Evolutionary conservation across 129 eudicot genomes (phyloP).

Genomic region (Erigeron canadensis): DNA sequence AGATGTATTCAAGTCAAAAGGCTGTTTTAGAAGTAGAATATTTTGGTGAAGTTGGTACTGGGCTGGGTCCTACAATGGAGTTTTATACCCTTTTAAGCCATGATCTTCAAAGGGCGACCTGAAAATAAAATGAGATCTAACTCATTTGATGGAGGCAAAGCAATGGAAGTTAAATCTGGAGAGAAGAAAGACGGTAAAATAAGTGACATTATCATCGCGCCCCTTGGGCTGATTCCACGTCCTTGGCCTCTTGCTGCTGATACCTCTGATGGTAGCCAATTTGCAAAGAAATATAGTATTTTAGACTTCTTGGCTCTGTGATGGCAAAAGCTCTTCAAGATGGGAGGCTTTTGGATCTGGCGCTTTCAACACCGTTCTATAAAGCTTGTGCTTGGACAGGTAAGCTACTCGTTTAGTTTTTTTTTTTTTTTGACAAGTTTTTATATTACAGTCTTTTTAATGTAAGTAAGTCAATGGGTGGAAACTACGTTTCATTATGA

Average conservation of each 20-base stretch:
- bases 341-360: slow-evolving; percentile 87
- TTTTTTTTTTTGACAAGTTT: too few relatives aligned
- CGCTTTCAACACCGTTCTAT: slow-evolving; percentile 69
- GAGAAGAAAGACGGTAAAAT: slow-evolving; percentile 30
- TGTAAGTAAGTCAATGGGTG: neutral
- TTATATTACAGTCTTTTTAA: neutral
- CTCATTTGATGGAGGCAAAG: slow-evolving; percentile 10
- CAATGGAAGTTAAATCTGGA: neutral
- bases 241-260: slow-evolving; percentile 64
- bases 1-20: slow-evolving; percentile 85
- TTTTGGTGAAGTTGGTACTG: slow-evolving; percentile 89
- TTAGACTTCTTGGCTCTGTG: slow-evolving; percentile 79
- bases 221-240: slow-evolving; percentile 85
- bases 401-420: slow-evolving; percentile 25
- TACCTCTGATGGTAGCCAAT: slow-evolving; percentile 48
- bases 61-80: slow-evolving; percentile 92
- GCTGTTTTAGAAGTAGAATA: slow-evolving; percentile 96
- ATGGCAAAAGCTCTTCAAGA: slow-evolving; percentile 98
- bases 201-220: slow-evolving; percentile 47
- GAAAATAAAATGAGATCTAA: slow-evolving; percentile 71
- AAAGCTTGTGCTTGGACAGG: slow-evolving; percentile 90
- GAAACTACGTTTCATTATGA: neutral
- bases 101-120: slow-evolving; percentile 63
- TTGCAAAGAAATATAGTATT: slow-evolving; percentile 62
- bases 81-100: slow-evolving; percentile 85